Evolutionary conservation across 345 rosid genomes (phyloP), one percentile per base, ranked within the genome.

Genomic region (Laguncularia racemosa): DNA sequence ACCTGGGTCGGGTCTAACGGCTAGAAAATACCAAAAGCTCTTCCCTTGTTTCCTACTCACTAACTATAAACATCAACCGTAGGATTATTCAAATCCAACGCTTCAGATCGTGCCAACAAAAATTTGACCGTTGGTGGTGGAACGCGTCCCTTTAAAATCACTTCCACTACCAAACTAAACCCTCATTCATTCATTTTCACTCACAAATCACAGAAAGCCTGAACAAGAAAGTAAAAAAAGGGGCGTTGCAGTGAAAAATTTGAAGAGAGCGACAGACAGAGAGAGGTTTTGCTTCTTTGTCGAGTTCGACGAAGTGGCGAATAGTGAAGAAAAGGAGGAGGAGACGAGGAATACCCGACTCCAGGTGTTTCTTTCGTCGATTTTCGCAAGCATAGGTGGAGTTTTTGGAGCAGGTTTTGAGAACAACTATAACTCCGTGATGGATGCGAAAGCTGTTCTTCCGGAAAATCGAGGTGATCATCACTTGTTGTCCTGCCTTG

Each of bases 341-440:
- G 81, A 66, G 82, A 61, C 80, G 71, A 69, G 80, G 6, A 73
- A 60, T 20, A 67, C 77, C 67, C 85, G 85, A 81, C 89, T 84
- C 81, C 91, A 75, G 38, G 81, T 60, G 58, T 82, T 81, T 47
- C 33, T 89, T 46, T 86, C 86, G 8, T 77, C 89, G 12, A 51
- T 84, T 44, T 68, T 84, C 11, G 67, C 84, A 0, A 79, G 78
- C 53, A 69, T 83, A 38, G 83, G 81, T 19, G 85, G 81, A 66
- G 85, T 78, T 20, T 69, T 86, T 44, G 73, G 77, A 46, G 16
- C 60, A 33, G 72, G 69, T 50, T 58, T 61, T 21, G 78, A 62
- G 14, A 78, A 74, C 61, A 58, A 57, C 10, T 65, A 54, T 51
- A 48, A 4, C 43, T 62, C 58, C 26, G 60, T 21, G 16, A 8